These are phyloP conservation scores for Carex kokanica DNA, from an alignment of 176 grass and related monocot species.

Conservation along the genomic window DNA sequence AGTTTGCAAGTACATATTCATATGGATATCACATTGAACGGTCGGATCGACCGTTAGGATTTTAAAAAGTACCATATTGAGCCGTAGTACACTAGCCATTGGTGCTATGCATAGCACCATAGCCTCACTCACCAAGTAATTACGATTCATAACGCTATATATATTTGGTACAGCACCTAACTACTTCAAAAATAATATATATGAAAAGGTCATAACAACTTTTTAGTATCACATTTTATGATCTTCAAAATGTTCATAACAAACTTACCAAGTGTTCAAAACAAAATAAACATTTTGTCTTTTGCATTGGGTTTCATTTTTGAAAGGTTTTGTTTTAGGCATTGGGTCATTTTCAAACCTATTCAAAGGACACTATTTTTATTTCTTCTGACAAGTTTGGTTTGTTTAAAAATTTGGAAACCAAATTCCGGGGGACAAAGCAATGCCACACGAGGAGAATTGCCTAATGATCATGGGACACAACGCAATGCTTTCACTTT, in stretches of 20 bases:
- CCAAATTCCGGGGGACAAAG: slow-evolving; percentile 26
- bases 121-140: too few relatives aligned
- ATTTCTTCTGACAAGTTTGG: slow-evolving; percentile 12
- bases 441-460: slow-evolving; percentile 34
- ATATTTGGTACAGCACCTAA: neutral
- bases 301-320: slow-evolving; percentile 4
- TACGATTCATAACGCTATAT: neutral
- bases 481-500: slow-evolving; percentile 66
- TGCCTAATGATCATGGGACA: slow-evolving; percentile 64
- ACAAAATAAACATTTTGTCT: neutral
- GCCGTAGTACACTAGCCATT: too few relatives aligned
- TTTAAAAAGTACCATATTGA: too few relatives aligned
- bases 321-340: slow-evolving; percentile 21
- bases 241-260: neutral
- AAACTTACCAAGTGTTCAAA: neutral
- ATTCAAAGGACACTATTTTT: slow-evolving; percentile 28
- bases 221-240: neutral
- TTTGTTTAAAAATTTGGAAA: slow-evolving; percentile 24
- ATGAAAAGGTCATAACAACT: neutral
- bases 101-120: too few relatives aligned
- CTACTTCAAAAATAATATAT: neutral
- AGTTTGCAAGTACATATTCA: too few relatives aligned
- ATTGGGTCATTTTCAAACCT: slow-evolving; percentile 46
- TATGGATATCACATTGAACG: too few relatives aligned
- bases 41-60: too few relatives aligned